Base-by-base conservation (phyloP, 192 early-diverging fungal genomes). In the Podila verticillata region DNA sequence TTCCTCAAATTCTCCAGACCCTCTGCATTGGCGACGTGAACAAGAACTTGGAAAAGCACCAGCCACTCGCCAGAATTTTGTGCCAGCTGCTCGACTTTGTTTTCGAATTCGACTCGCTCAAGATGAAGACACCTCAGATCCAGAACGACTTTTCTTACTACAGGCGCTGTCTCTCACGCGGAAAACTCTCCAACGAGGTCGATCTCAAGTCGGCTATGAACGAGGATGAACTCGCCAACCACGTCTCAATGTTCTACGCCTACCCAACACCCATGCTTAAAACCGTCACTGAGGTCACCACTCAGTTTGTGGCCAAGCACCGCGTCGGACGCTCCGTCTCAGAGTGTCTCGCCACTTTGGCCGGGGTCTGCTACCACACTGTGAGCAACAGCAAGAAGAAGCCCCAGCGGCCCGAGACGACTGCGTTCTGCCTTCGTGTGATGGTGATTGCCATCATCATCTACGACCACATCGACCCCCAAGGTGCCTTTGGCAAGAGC, bases 81-180 rank as follows among this genome's bases (percentile, higher is more conserved):
- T 95, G 94, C 9, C 91, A 95, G 59, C 82, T 98, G 60, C 86
- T 99, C 48, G 90, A 93, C 74, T 96, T 97, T 82, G 91, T 92
- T 32, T 93, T 95, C 82, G 89, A 93, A 39, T 99, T 99, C 86
- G 97, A 99, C 78, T 91, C 93, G 71, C 77, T 97, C 12, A 99
- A 99, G 92, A 94, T 95, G 91, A 85, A 81, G 70, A 93, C 90
- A 49, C 89, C 92, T 19, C 90, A 91, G 72, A 89, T 98, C 68
- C 97, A 99, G 82, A 99, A 99, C 83, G 97, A 99, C 72, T 96
- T 99, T 78, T 96, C 96, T 48, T 99, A 96, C 78, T 99, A 99
- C 72, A 93, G 96, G 48, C 89, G 97, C 61, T 94, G 95, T 59
- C 84, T 96, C 30, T 89, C 90, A 36, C 92, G 95, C 49, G 95